Evolutionary conservation across 2,329 filamentous ascomycete species (phyloP), one percentile per base, ranked within the genome.

Genomic region (Colletotrichum sansevieriae): DNA sequence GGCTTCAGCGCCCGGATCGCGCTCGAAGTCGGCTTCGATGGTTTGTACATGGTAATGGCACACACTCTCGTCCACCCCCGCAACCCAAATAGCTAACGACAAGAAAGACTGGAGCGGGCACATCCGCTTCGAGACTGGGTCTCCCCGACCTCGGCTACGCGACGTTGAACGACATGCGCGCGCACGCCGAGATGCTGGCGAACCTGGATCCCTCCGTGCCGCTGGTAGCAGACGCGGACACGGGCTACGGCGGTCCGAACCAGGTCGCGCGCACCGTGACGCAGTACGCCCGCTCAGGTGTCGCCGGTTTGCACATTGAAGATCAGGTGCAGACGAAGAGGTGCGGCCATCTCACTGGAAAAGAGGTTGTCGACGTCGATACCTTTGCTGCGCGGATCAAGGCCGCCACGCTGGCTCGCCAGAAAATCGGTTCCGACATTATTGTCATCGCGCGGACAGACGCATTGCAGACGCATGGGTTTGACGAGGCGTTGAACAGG

Each of bases 401-500:
- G 0, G 88, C 89, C 0, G 88, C 88, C 0, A 80, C 78, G 12
- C 78, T 81, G 8, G 85, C 87, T 1, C 80, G 88, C 3, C 76
- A 82, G 22, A 78, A 80, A 18, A 75, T 84, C 35, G 79, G 80
- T 11, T 82, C 82, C 15, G 88, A 91, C 70, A 88, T 91, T 43
- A 83, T 91, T 33, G 83, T 91, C 63, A 91, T 92, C 65, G 89
- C 88, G 1, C 82, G 89, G 11, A 91, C 89, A 0, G 89, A 91
- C 72, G 86, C 89, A 1, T 77, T 89, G 3, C 87, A 88, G 68
- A 78, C 81, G 0, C 79, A 83, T 6, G 88, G 88, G 0, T 91
- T 86, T 70, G 86, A 87, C 10, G 87, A 86, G 72, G 85, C 87
- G 2, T 75, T 90, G 9, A 72, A 72, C 2, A 78, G 88, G 2